Base-by-base conservation (phyloP, 768 basidiomycete species). In the Suillus fuscotomentosus region DNA sequence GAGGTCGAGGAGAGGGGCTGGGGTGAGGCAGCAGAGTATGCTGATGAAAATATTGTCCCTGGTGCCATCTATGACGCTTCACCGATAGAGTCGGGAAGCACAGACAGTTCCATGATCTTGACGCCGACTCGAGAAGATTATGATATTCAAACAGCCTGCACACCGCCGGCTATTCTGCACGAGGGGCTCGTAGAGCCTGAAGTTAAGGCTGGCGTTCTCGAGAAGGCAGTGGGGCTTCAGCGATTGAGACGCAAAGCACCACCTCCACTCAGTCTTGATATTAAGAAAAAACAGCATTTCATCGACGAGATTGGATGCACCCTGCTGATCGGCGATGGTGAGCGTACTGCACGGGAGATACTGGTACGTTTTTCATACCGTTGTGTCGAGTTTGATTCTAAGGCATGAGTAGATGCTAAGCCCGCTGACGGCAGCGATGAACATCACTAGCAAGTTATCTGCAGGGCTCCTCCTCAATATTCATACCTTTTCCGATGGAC, bases 391-490 rank as follows among this genome's bases (percentile, higher is more conserved):
- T 22, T 55, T 15, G 14, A 36, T 59, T 53, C 60, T 22, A 31
- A 56, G 3, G 14, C 14, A 14, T 24, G 14, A 22, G 22, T 15
- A 41, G 54, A 42, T 31, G 54, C 56, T 57, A 22, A 65, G 60
- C 24, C 61, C 56, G 17, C 51, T 65, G 43, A 54, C n/a, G 10
- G 45, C 63, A 7, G 64, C 51, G 31, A 4, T 45, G 31, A 61
- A 65, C 54, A 60, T 61, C 27, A 69, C 68, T n/a, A 65, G 67
- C 54, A 60, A 67, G 61, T 65, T 72, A 24, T 61, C 60, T 2
- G 48, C 57, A 8, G 22, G 36, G 13, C 31, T 53, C n/a, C 13
- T 54, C 34, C 50, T 34, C 22, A 34, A 38, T 38, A 54, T 20
- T 34, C 11, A 54, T 54, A 54, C 20, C 20, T 54, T 36, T 36